Base-by-base conservation (phyloP, 108 stramenopile genomes). In the Stephanodiscus triporus region DNA sequence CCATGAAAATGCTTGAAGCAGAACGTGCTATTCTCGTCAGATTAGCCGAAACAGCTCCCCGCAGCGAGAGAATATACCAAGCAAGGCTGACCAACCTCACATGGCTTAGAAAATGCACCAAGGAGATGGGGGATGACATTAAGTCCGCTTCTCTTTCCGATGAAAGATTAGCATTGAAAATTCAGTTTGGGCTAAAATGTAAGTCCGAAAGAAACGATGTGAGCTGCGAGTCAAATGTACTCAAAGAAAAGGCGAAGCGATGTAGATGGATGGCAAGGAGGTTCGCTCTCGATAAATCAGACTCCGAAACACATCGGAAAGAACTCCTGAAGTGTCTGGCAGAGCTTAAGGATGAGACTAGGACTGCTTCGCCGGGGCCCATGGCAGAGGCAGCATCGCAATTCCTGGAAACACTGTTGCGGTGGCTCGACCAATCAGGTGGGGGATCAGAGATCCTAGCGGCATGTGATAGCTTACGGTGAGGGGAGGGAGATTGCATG, bases 91-190 rank as follows among this genome's bases (percentile, higher is more conserved):
- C 88, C 19, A 87, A 87, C 70, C 56, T 89, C 24, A 87, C 86
- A 0, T 89, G 88, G 88, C 76, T 89, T 16, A 51, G 68, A 16
- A 87, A 89, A 62, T 89, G 89, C 63, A 85, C 85, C 3, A 84
- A 86, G 29, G 77, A 72, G 48, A 40, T 86, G 36, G 85, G 84
- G 22, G 77, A 86, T 29, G 86, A 87, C 17, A 61, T 59, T 20
- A 45, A 65, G 29, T 78, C 74, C 7, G 47, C 34, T 16, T 24
- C 47, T 11, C 63, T 77, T 42, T 71, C 57, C 65, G 72, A 54
- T 51, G 77, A 82, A 70, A 77, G 73, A 61, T 50, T 72, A 2
- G 45, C n/a, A 14, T 59, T 87, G 45, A 80, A 75, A 47, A 84
- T 78, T 53, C 30, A 54, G 4, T 13, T 48, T 38, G 48, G 51